Percentiles rank a stretch among this genome's conserved stretches.
Conservation (phyloP, 2,329 filamentous ascomycete species). For the Penicillium sumatraense region DNA sequence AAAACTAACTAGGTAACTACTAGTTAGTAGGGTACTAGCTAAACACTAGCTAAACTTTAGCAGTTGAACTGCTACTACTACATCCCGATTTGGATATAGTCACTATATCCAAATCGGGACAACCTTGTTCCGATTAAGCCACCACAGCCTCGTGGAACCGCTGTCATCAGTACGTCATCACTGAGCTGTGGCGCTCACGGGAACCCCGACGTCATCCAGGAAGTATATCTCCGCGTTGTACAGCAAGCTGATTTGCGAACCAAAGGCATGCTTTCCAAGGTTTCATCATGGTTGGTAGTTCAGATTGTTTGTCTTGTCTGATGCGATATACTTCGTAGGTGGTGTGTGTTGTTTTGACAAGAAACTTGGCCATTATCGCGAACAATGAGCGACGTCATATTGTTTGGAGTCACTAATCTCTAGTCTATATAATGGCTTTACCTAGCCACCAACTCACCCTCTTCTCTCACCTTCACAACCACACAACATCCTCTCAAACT, state of each 20-base stretch:
- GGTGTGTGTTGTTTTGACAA: neutral
- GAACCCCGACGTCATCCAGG: neutral
- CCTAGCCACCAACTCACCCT: neutral
- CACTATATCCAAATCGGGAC: too few relatives aligned
- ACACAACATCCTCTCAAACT: slow-evolving; percentile 1
- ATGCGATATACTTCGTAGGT: too few relatives aligned
- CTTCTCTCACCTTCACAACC: neutral
- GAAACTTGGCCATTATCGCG: neutral
- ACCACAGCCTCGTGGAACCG: neutral
- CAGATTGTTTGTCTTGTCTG: neutral
- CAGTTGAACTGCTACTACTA: too few relatives aligned
- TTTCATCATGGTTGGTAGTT: neutral
- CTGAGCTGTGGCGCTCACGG: neutral
- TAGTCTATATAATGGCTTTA: neutral
- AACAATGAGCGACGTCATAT: slow-evolving; percentile 12
- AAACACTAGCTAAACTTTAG: too few relatives aligned
- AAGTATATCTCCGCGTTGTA: neutral
- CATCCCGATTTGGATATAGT: too few relatives aligned
- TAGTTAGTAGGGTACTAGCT: too few relatives aligned
- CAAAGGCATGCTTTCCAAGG: neutral
- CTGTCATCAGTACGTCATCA: neutral
- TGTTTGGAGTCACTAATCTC: slow-evolving; percentile 3
- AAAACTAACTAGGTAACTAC: too few relatives aligned
- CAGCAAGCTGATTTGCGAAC: slow-evolving; percentile 3
- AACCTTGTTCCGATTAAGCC: too few relatives aligned